Conservation (phyloP, 208 protist genomes). For the Crithidia sp. region DNA sequence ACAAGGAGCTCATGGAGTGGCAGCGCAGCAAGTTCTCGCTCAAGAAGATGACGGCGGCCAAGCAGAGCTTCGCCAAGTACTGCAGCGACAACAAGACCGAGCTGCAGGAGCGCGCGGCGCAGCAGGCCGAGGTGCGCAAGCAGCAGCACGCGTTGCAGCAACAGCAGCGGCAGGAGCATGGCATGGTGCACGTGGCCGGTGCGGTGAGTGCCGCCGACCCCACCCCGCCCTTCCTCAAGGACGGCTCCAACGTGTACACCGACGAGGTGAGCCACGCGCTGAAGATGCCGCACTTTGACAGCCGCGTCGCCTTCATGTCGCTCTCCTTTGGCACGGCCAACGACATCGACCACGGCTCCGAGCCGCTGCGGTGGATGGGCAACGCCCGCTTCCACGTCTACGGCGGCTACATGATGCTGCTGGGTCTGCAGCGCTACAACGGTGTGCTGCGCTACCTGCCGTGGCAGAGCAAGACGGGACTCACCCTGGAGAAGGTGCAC, state of each 20-base stretch:
- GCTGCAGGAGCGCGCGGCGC: conserved; percentile 27
- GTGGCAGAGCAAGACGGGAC: conserved; percentile 51
- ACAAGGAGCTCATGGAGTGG: conserved; percentile 40
- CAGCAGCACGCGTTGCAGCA: not conserved
- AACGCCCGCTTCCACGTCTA: conserved; percentile 83
- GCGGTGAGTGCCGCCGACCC: conserved; percentile 10
- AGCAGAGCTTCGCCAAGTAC: conserved; percentile 37
- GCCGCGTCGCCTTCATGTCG: conserved; percentile 86
- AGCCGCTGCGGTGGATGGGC: conserved; percentile 88
- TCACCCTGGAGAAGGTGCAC: conserved; percentile 67
- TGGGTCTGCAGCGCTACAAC: conserved; percentile 59
- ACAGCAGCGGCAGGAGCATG: not conserved
- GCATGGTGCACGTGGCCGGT: not conserved
- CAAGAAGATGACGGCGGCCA: conserved; percentile 21
- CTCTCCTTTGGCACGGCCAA: conserved; percentile 85
- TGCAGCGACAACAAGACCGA: conserved; percentile 20
- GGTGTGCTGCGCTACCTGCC: conserved; percentile 78
- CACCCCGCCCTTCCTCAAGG: conserved; percentile 50
- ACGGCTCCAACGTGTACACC: conserved; percentile 51
- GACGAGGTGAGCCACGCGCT: conserved; percentile 44
- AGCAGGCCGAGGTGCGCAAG: not conserved
- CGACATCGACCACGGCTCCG: conserved; percentile 84
- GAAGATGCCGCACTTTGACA: conserved; percentile 45
- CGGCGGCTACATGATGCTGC: conserved; percentile 61
- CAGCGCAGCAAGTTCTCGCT: conserved; percentile 27